Evolutionary conservation across 306 rosid genomes (phyloP), one percentile per base, ranked within the genome.

Genomic region (Vachellia collinsii): DNA sequence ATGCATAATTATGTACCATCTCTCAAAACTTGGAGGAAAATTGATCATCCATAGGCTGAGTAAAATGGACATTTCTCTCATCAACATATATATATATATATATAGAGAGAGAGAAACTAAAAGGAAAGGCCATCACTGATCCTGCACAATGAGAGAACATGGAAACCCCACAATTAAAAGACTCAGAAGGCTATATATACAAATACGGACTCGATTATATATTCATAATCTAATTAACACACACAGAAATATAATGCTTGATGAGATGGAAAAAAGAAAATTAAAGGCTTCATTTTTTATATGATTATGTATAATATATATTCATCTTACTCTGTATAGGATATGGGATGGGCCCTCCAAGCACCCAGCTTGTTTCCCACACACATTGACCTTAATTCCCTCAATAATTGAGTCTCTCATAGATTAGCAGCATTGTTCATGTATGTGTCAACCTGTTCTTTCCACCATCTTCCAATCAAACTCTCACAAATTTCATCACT

Each of bases 121-220:
- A 86, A 86, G 76, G 72, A 38, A 39, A 20, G 90, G 63, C 83
- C 93, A 89, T 85, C 70, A 81, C 82, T 77, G 43, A 81, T n/a
- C 61, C 44, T 66, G 87, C 68, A 77, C 79, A 54, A 48, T 48
- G 54, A 48, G 54, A 3, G 54, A 48, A 48, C 62, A 83, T 79
- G 77, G 80, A 64, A 77, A 72, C 58, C 72, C 63, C 70, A 78
- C 63, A 56, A 20, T 56, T 19, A 56, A 6, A 20, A 22, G 13
- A 56, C 62, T 7, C 62, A 7, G 6, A 50, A 53, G 23, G 23
- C 80, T 64, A 77, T 84, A 81, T 56, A n/a, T n/a, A 56, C 25
- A 56, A 56, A n/a, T 74, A 50, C 82, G 77, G 77, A 42, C 82
- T 75, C 80, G 76, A 56, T 56, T 56, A 54, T 56, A 54, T 51